phyloP scores from a whole-genome alignment of 2,329 filamentous ascomycete genomes.

The Phaeosphaeriaceae sp. region DNA sequence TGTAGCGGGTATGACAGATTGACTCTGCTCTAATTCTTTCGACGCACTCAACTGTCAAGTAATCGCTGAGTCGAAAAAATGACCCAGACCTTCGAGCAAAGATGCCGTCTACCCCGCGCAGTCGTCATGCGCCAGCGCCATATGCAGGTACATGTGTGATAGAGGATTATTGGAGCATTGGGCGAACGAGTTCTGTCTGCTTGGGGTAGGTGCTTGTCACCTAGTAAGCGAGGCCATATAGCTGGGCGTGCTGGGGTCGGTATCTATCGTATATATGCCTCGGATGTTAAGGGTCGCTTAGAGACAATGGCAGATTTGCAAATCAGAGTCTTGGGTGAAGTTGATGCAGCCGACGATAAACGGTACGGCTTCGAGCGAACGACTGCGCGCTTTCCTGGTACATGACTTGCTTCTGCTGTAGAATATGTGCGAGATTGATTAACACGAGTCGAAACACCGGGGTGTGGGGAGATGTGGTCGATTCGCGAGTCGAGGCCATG shows the following conservation, averaged over 20 bases:
- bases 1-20: too few relatives aligned
- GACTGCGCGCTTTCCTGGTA: neutral
- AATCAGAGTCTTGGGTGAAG: neutral
- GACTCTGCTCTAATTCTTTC: too few relatives aligned
- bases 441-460: neutral
- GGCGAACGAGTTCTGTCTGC: neutral
- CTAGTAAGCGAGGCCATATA: neutral
- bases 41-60: too few relatives aligned
- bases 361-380: neutral
- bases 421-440: neutral
- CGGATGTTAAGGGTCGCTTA: neutral
- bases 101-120: neutral
- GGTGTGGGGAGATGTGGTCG: neutral
- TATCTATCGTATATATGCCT: neutral
- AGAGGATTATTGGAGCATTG: neutral
- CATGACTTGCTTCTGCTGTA: neutral
- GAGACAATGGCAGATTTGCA: neutral
- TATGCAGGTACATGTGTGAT: neutral
- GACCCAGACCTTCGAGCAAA: neutral
- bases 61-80: neutral
- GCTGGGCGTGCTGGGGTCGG: neutral
- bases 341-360: neutral
- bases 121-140: neutral
- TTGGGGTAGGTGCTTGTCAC: neutral
- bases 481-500: neutral